Evolutionary conservation across 2,329 filamentous ascomycete species (phyloP).

Genomic region (Neonectria hederae): DNA sequence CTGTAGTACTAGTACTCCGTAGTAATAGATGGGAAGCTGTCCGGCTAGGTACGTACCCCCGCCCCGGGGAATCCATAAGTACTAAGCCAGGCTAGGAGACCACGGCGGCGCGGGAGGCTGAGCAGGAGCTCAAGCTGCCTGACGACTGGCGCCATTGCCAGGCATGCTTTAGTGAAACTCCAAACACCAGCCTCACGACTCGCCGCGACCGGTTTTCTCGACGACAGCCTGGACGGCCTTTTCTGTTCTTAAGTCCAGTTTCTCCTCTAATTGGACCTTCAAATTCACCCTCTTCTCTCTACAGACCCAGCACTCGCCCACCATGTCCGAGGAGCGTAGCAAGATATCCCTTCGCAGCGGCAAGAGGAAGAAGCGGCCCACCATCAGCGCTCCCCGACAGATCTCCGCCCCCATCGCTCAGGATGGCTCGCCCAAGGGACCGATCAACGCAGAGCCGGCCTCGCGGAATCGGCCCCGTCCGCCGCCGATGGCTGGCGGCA

Average conservation of each 20-base stretch:
- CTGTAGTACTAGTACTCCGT: no score
- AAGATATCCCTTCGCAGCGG: slow-evolving; percentile 72
- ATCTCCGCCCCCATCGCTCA: slow-evolving; percentile 70
- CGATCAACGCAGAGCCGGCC: slow-evolving; percentile 38
- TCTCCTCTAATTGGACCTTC: neutral
- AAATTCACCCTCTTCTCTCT: neutral
- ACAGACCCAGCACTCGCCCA: slow-evolving; percentile 26
- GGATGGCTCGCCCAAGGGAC: slow-evolving; percentile 51
- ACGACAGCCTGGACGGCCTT: slow-evolving; percentile 11
- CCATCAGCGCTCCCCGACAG: slow-evolving; percentile 70
- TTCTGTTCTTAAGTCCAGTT: neutral
- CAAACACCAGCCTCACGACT: slow-evolving; percentile 7
- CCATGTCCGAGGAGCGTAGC: slow-evolving; percentile 70
- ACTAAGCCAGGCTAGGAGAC: neutral
- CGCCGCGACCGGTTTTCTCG: slow-evolving; percentile 8
- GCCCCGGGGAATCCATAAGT: slow-evolving; percentile 25
- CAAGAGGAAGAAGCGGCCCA: slow-evolving; percentile 69
- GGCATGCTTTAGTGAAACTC: slow-evolving; percentile 27
- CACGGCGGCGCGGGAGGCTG: slow-evolving; percentile 21
- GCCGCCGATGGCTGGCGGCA: slow-evolving; percentile 63
- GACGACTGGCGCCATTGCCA: slow-evolving; percentile 23
- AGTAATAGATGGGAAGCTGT: slow-evolving; percentile 25
- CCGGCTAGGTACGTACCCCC: slow-evolving; percentile 34
- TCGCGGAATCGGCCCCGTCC: slow-evolving; percentile 57
- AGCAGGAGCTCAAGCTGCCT: slow-evolving; percentile 10